These are phyloP conservation scores for Truncatella angustata DNA, from an alignment of 2,329 filamentous ascomycete genomes.

Conservation along the genomic window DNA sequence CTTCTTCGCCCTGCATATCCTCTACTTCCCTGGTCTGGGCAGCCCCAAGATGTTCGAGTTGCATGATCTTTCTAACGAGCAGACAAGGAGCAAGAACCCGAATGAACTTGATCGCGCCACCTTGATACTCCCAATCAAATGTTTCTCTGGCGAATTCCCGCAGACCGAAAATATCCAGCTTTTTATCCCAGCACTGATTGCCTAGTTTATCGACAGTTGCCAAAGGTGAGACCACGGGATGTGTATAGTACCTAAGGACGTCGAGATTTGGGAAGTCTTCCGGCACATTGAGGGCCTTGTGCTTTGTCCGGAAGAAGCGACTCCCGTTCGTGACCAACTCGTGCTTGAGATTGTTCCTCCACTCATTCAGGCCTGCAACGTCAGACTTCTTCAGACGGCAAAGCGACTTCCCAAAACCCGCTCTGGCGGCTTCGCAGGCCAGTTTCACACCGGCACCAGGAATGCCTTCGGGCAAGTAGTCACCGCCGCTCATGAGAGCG, in stretches of 20 bases:
- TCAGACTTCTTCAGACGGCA: slow-evolving; percentile 64
- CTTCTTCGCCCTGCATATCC: slow-evolving; percentile 42
- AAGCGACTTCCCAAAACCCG: slow-evolving; percentile 78
- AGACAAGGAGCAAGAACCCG: slow-evolving; percentile 75
- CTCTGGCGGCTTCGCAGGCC: slow-evolving; percentile 85
- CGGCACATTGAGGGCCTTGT: slow-evolving; percentile 72
- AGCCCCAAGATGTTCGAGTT: slow-evolving; percentile 33
- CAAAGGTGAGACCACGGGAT: slow-evolving; percentile 73
- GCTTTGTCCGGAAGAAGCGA: slow-evolving; percentile 74
- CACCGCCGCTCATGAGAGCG: slow-evolving; percentile 91
- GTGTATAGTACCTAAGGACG: slow-evolving; percentile 81
- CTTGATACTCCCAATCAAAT: slow-evolving; percentile 81
- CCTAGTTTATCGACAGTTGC: slow-evolving; percentile 54
- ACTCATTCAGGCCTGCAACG: slow-evolving; percentile 57
- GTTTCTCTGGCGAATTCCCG: slow-evolving; percentile 73
- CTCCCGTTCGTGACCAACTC: slow-evolving; percentile 84
- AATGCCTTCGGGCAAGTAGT: slow-evolving; percentile 87
- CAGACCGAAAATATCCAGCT: slow-evolving; percentile 65
- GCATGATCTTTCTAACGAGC: slow-evolving; percentile 58
- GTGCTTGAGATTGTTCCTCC: slow-evolving; percentile 70
- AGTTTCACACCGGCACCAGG: slow-evolving; percentile 83
- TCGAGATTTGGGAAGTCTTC: slow-evolving; percentile 77
- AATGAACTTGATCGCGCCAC: slow-evolving; percentile 82
- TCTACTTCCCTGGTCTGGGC: slow-evolving; percentile 26
- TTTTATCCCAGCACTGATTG: slow-evolving; percentile 58